A percentile compares a stretch with the other conserved stretches of the same genome.
Conservation (phyloP, 306 rosid species). For the Dalbergia oliveri region DNA sequence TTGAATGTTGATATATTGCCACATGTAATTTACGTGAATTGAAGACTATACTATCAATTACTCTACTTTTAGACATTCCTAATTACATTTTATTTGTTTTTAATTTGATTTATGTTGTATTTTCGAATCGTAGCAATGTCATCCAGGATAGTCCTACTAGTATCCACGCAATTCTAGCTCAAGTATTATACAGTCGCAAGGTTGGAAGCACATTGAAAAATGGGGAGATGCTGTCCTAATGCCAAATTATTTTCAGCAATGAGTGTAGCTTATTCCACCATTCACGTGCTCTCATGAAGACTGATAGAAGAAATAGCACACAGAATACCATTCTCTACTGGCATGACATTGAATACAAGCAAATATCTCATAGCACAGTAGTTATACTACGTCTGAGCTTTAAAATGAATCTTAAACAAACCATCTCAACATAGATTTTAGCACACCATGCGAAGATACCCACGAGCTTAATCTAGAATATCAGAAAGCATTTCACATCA, state of each 20-base stretch:
- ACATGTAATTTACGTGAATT: no score
- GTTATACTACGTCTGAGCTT: background rate
- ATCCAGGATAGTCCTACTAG: no score
- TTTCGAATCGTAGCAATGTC: no score
- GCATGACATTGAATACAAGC: background rate
- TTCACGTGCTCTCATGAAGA: background rate
- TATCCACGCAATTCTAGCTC: no score
- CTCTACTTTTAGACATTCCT: no score
- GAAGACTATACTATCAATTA: no score
- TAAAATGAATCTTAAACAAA: background rate
- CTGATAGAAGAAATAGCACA: background rate
- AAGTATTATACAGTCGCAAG: background rate
- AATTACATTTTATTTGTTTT: no score
- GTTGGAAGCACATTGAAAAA: no score
- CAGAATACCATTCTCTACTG: background rate
- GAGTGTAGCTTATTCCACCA: background rate
- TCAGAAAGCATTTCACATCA: background rate
- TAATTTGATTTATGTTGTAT: no score
- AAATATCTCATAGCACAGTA: background rate
- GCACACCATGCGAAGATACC: conserved; percentile 6
- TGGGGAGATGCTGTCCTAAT: no score
- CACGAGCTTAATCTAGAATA: conserved; percentile 5
- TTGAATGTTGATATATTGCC: no score
- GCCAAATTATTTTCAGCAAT: background rate
- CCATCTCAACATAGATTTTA: background rate